Base-by-base conservation (phyloP, 2,329 filamentous ascomycete species). In the Aspergillus calidoustus region DNA sequence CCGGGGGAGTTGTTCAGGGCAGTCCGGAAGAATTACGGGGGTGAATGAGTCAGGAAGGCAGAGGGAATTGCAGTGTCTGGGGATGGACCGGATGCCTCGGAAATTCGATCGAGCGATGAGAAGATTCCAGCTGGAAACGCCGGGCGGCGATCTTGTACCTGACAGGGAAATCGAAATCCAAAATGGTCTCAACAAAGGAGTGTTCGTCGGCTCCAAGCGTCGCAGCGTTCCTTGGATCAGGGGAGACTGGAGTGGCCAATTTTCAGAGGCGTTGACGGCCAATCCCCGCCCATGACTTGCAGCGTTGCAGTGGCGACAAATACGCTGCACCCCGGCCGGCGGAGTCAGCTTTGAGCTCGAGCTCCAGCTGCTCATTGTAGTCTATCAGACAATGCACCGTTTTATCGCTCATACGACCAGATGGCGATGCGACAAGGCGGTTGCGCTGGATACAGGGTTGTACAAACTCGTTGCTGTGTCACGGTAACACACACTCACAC, bases 71-170 rank as follows among this genome's bases (percentile, higher is more conserved):
- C 19, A 19, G 19, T 19, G 2, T 25, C 23, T 7, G n/a, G 46
- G 46, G 23, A 23, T 23, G 11, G n/a, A 23, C 22, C 46, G 46
- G 46, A 48, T 48, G 19, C 9, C 7, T 23, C 46, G 46, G 46
- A 28, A 11, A 9, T 22, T 23, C 46, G 22, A 48, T 4, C 15
- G 17, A n/a, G 22, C 22, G 23, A 48, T 8, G 46, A 9, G 46
- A 28, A 5, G 15, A 23, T 48, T 15, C 13, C 46, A 48, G 13
- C 22, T 25, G 50, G n/a, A 53, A 38, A 22, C 43, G 44, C 23
- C 28, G 46, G 8, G 17, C 30, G 54, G 15, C n/a, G 54, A 57
- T 57, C 55, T 41, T 48, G 55, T 57, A 57, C 55, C 55, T 57
- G 47, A 46, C 48, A 58, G 56, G 49, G 34, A 51, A 57, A 28